Conservation (phyloP, 805 yeast genomes). For the Debaryomyces tyrocola region DNA sequence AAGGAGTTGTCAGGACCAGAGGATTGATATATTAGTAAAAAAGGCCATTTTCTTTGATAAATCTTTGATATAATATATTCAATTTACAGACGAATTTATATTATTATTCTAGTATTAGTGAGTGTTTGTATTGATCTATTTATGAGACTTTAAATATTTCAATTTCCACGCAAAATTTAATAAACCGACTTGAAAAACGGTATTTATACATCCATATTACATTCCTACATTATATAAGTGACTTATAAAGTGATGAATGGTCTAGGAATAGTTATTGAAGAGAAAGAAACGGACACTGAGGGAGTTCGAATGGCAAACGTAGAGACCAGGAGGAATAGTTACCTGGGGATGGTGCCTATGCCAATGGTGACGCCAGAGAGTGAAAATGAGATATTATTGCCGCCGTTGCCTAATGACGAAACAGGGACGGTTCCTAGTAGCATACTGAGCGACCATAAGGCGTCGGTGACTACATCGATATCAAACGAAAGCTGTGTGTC, state of each 20-base stretch:
- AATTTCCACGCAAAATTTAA: too few relatives aligned
- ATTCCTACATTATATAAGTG: too few relatives aligned
- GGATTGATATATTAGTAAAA: too few relatives aligned
- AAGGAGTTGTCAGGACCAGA: too few relatives aligned
- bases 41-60: too few relatives aligned
- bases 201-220: too few relatives aligned
- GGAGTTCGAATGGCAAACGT: neutral
- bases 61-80: too few relatives aligned
- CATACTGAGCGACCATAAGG: constrained; percentile 12
- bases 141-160: too few relatives aligned
- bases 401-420: constrained; percentile 28
- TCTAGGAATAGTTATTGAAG: constrained; percentile 35
- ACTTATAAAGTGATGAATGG: constrained; percentile 13
- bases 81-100: too few relatives aligned
- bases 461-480: neutral
- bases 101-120: too few relatives aligned
- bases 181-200: too few relatives aligned
- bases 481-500: neutral
- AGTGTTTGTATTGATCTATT: too few relatives aligned
- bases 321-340: neutral
- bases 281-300: constrained; percentile 12
- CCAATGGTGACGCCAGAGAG: neutral
- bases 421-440: constrained; percentile 6
- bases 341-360: neutral
- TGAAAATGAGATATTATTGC: constrained; percentile 21